These are phyloP conservation scores for Cercis canadensis DNA, from an alignment of 306 rosid species.

Conservation along the genomic window DNA sequence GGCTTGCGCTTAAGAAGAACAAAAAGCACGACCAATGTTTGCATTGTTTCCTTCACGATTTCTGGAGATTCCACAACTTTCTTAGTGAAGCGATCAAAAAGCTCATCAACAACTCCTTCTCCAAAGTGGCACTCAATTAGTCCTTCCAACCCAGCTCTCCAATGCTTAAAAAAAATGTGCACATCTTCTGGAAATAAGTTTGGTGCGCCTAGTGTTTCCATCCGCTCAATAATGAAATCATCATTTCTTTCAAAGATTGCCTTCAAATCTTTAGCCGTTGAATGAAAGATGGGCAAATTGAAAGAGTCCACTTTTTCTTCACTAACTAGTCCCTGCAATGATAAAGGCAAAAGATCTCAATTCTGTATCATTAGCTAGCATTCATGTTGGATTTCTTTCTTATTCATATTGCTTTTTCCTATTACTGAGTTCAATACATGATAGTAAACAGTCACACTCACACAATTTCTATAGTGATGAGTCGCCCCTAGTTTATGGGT, in stretches of 20 bases:
- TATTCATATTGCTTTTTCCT: no score
- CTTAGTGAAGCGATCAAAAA: slow-evolving; percentile 34
- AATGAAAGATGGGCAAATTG: slow-evolving; percentile 38
- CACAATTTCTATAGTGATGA: no score
- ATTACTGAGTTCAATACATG: no score
- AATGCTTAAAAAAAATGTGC: background rate
- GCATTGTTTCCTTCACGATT: slow-evolving; percentile 20
- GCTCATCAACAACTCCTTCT: slow-evolving; percentile 31
- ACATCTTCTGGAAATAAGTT: background rate
- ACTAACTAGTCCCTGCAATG: slow-evolving; percentile 36
- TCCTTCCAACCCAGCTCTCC: slow-evolving; percentile 38
- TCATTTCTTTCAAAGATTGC: slow-evolving; percentile 34
- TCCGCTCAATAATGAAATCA: slow-evolving; percentile 33
- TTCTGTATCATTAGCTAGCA: background rate
- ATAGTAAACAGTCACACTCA: no score
- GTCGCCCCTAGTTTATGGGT: no score
- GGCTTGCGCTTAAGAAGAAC: slow-evolving; percentile 41
- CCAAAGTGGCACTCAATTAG: slow-evolving; percentile 41
- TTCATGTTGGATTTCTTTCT: background rate
- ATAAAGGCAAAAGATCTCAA: background rate
- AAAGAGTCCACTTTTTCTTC: slow-evolving; percentile 47
- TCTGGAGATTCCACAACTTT: slow-evolving; percentile 33
- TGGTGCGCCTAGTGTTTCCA: background rate
- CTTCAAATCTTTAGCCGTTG: slow-evolving; percentile 31
- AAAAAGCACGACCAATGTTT: background rate